phyloP scores from a whole-genome alignment of 176 grass and related monocot species.

The Oryza coarctata region DNA sequence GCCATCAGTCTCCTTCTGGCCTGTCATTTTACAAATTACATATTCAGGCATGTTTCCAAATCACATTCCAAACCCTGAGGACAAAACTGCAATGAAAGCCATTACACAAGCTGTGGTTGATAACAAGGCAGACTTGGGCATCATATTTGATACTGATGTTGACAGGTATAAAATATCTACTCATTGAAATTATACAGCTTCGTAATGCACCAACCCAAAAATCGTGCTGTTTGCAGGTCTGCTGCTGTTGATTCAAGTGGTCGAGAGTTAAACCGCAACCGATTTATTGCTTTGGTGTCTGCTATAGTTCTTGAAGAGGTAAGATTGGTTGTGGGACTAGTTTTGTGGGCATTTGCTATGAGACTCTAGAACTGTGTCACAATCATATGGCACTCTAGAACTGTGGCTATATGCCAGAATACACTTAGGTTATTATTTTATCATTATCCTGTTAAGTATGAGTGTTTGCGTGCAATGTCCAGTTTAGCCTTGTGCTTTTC shows the following conservation, averaged over 20 bases:
- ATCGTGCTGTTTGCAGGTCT: constrained; percentile 54
- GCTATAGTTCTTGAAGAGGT: constrained; percentile 97
- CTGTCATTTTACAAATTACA: constrained; percentile 21
- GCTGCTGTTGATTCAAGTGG: constrained; percentile 92
- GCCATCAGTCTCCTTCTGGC: neutral
- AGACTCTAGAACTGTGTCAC: neutral
- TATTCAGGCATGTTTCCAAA: constrained; percentile 90
- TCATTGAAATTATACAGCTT: constrained; percentile 1
- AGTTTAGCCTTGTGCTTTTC: no score
- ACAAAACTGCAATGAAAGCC: constrained; percentile 87
- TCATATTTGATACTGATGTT: constrained; percentile 99
- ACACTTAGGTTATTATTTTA: neutral
- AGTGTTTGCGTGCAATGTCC: no score
- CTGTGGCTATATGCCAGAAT: neutral
- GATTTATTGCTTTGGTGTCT: constrained; percentile 92
- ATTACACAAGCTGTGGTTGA: constrained; percentile 89
- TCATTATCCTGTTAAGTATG: neutral
- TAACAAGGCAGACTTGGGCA: constrained; percentile 93
- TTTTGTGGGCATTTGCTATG: neutral
- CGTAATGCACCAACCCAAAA: neutral
- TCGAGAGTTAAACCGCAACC: constrained; percentile 76
- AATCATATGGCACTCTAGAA: neutral
- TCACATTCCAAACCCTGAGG: constrained; percentile 96
- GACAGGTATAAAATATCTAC: constrained; percentile 66
- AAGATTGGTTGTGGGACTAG: neutral